Evolutionary conservation across 129 eudicot species (phyloP).

Genomic region (Deinandra increscens): DNA sequence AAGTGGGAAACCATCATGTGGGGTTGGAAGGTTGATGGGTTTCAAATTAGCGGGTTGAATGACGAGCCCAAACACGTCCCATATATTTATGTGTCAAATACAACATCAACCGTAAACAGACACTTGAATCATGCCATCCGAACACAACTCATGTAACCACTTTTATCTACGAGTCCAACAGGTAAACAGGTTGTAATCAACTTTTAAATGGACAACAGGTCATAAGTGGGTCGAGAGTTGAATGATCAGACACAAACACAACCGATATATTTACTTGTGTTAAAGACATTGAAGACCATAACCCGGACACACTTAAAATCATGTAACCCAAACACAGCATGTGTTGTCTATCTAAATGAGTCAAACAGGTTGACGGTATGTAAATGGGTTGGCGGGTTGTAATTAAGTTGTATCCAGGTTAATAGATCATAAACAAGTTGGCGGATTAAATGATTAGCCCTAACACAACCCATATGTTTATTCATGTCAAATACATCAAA

Average conservation of each 20-base stretch:
- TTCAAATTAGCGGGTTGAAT: neutral
- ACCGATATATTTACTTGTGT: neutral
- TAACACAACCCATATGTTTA: neutral
- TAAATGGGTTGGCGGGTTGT: neutral
- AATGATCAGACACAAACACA: neutral
- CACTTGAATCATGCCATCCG: neutral
- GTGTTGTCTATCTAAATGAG: neutral
- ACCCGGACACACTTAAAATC: neutral
- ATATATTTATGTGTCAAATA: neutral
- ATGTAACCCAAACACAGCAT: neutral
- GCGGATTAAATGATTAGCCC: too few species aligned
- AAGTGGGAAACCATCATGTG: neutral
- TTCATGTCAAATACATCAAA: too few species aligned
- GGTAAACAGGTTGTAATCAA: neutral
- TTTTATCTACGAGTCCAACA: neutral
- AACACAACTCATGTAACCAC: neutral
- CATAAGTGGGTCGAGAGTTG: neutral
- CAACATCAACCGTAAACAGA: neutral
- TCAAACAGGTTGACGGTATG: neutral
- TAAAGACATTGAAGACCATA: neutral
- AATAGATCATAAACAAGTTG: neutral
- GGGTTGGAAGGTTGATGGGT: neutral
- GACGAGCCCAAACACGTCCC: neutral
- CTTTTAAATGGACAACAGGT: neutral
- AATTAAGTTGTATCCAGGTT: neutral